Conservation (phyloP, 108 stramenopile genomes). For the Conticribra guillardii region DNA sequence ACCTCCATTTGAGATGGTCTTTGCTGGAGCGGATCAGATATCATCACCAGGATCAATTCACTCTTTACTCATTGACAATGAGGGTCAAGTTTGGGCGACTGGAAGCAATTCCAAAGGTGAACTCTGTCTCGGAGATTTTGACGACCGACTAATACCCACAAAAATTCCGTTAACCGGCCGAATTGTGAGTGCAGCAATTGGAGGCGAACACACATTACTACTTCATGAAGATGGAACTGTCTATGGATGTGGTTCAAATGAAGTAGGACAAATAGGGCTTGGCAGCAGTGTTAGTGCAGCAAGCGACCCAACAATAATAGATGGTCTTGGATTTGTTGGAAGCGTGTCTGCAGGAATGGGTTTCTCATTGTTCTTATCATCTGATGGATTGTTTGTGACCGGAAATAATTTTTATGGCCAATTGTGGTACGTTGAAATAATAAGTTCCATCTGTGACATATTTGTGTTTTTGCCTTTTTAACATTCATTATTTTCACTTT, state of each 20-base stretch:
- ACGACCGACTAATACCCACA: slow-evolving; percentile 35
- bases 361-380: slow-evolving; percentile 35
- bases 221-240: slow-evolving; percentile 49
- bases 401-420: slow-evolving; percentile 44
- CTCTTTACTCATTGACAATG: slow-evolving; percentile 35
- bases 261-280: slow-evolving; percentile 58
- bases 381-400: slow-evolving; percentile 34
- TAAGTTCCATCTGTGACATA: no score
- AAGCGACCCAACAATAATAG: slow-evolving; percentile 26
- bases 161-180: slow-evolving; percentile 13
- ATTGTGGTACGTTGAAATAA: no score
- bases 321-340: slow-evolving; percentile 13
- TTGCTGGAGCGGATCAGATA: slow-evolving; percentile 34
- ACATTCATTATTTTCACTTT: no score
- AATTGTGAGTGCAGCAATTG: slow-evolving; percentile 38
- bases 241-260: slow-evolving; percentile 61
- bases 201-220: slow-evolving; percentile 53
- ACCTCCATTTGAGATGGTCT: slow-evolving; percentile 31
- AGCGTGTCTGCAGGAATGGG: slow-evolving; percentile 32
- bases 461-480: no score
- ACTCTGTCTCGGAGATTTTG: slow-evolving; percentile 45
- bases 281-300: slow-evolving; percentile 14
- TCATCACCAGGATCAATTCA: slow-evolving; percentile 38
- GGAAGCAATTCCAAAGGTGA: slow-evolving; percentile 44
- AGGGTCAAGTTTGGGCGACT: slow-evolving; percentile 41